Evolutionary conservation across 2,329 filamentous ascomycete genomes (phyloP).

Genomic region (Fusarium sp.): DNA sequence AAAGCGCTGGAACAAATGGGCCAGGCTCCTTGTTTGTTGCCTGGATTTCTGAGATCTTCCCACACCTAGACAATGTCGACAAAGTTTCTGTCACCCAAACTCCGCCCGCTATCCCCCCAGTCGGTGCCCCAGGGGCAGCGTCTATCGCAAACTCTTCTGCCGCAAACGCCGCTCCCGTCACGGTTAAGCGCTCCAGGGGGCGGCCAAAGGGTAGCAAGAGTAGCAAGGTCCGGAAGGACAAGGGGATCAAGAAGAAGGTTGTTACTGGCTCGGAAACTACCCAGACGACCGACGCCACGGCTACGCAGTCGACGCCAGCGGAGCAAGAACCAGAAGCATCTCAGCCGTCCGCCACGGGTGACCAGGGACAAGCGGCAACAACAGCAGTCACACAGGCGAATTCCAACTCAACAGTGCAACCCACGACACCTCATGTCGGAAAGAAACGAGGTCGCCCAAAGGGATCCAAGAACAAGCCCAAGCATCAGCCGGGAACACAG

Average conservation of each 20-base stretch:
- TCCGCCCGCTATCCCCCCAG: neutral
- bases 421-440: constrained; percentile 36
- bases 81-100: constrained; percentile 39
- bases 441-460: constrained; percentile 57
- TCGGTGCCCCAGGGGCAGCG: constrained; percentile 6
- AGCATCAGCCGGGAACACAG: constrained; percentile 32
- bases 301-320: neutral
- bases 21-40: constrained; percentile 69
- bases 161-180: constrained; percentile 5
- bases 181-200: constrained; percentile 61
- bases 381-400: constrained; percentile 14
- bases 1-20: constrained; percentile 67
- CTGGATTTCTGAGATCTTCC: constrained; percentile 74
- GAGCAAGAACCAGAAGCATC: constrained; percentile 2
- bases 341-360: neutral
- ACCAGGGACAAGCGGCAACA: constrained; percentile 11
- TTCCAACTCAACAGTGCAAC: constrained; percentile 10
- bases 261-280: constrained; percentile 5
- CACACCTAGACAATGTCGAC: constrained; percentile 48
- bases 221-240: constrained; percentile 58
- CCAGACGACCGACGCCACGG: constrained; percentile 1
- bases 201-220: constrained; percentile 67
- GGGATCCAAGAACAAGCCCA: constrained; percentile 59
- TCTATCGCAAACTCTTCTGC: constrained; percentile 20
- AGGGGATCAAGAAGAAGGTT: constrained; percentile 61